phyloP scores from a whole-genome alignment of 805 yeast genomes.

The Scheffersomyces amazonensis region DNA sequence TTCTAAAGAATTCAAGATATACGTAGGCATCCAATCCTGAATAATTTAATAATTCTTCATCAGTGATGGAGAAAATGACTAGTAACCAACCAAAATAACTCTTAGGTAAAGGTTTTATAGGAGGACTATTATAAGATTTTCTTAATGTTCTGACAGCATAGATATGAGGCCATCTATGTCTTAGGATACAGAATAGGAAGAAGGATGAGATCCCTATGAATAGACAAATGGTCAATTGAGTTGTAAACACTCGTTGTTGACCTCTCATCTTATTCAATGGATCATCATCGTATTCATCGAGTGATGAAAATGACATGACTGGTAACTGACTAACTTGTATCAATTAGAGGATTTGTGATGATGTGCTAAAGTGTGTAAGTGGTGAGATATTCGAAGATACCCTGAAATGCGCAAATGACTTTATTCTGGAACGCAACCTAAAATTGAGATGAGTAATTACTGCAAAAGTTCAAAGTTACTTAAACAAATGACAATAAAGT shows the following conservation, averaged over 20 bases:
- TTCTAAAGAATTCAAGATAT: conserved; percentile 42
- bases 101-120: conserved; percentile 43
- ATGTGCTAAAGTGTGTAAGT: too few relatives aligned
- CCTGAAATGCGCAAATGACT: too few relatives aligned
- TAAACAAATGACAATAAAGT: too few relatives aligned
- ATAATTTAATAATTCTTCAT: conserved; percentile 73
- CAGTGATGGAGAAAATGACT: conserved; percentile 60
- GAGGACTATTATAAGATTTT: conserved; percentile 26
- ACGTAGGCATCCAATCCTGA: conserved; percentile 91
- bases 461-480: too few relatives aligned
- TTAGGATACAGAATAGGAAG: conserved; percentile 45
- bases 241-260: conserved; percentile 53
- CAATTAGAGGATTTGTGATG: too few relatives aligned
- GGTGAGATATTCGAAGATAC: too few relatives aligned
- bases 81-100: conserved; percentile 75
- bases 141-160: conserved; percentile 55
- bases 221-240: conserved; percentile 50
- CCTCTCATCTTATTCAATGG: conserved; percentile 14
- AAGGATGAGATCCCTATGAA: conserved; percentile 46
- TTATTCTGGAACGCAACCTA: too few relatives aligned
- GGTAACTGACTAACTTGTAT: too few relatives aligned
- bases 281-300: conserved; percentile 1
- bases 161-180: conserved; percentile 55
- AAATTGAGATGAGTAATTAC: too few relatives aligned
- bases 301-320: not conserved